Conservation (phyloP, 345 rosid genomes). For the Eucalyptus sideroxylon region DNA sequence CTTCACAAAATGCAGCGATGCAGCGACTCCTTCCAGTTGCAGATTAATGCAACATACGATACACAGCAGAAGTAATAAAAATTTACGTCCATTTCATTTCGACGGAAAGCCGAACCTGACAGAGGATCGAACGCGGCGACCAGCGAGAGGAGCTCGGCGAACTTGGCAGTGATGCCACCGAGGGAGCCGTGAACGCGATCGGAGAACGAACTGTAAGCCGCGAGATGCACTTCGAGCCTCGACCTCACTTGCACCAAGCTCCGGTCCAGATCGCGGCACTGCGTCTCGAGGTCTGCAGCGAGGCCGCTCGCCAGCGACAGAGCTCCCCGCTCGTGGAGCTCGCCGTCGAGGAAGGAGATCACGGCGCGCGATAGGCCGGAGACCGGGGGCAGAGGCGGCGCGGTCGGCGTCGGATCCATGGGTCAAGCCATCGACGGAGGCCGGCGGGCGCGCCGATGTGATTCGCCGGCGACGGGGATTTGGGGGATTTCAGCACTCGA, state of each 20-base stretch:
- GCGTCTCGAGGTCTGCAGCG: slow-evolving; percentile 41
- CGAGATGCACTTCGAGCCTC: slow-evolving; percentile 37
- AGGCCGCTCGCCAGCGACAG: slow-evolving; percentile 32
- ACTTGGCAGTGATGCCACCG: slow-evolving; percentile 17
- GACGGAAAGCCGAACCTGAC: slow-evolving; percentile 21
- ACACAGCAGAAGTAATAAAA: neutral
- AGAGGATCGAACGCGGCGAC: slow-evolving; percentile 10
- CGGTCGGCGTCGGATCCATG: slow-evolving; percentile 33
- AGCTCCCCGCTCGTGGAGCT: slow-evolving; percentile 23
- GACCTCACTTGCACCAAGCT: slow-evolving; percentile 34
- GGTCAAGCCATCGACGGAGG: slow-evolving; percentile 12
- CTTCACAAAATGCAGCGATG: neutral
- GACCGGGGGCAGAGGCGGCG: slow-evolving; percentile 34
- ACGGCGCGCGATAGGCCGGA: slow-evolving; percentile 32
- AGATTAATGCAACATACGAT: neutral
- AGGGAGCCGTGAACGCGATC: slow-evolving; percentile 32
- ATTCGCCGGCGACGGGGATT: neutral
- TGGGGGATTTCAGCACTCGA: neutral
- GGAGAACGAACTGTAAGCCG: slow-evolving; percentile 56
- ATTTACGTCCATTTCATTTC: neutral
- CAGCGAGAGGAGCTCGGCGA: slow-evolving; percentile 46
- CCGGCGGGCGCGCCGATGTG: slow-evolving; percentile 11
- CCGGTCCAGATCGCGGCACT: slow-evolving; percentile 52
- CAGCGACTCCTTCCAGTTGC: neutral
- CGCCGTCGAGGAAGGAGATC: slow-evolving; percentile 41